Evolutionary conservation across 768 basidiomycete species (phyloP), one percentile per base, ranked within the genome.

Genomic region (Boletus huronensis): DNA sequence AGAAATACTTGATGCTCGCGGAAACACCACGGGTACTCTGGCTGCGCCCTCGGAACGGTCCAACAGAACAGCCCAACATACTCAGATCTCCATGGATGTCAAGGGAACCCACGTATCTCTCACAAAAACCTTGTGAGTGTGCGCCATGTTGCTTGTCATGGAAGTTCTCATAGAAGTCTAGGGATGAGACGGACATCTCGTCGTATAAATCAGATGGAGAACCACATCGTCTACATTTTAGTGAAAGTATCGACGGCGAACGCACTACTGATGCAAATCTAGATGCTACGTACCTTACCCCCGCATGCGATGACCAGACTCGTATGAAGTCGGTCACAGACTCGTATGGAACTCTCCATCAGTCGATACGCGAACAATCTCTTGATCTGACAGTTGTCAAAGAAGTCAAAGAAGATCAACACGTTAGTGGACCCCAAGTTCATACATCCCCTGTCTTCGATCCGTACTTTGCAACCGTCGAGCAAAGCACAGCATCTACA

Each of bases 101-200:
- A 36, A 46, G 11, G 26, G 25, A 41, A 31, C 25, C 3, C 16
- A 3, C 5, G 9, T 29, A 8, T 34, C 32, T 14, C 17, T 43
- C 17, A 17, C 34, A 26, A 28, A 40, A 16, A 13, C 36, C 8
- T 32, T 28, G 60, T 62, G 31, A 46, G 61, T 45, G 29, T 17
- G 1, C 13, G 16, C 3, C 9, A 26, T 39, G n/a, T 36, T 44
- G 51, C 13, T 43, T 21, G 13, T 44, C 5, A 9, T 16, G 6
- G 29, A 34, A 39, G 13, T n/a, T n/a, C 31, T 59, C 36, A 63
- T 19, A 16, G 21, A 35, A 45, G 3, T 19, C 3, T 17, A 62
- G 61, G 36, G 36, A 48, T 16, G 44, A 36, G 21, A 35, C 23
- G 19, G 23, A 40, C 29, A 23, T n/a, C 5, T 19, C 14, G 0